A percentile compares a stretch with the other conserved stretches of the same genome.
Evolutionary conservation across 306 rosid genomes (phyloP).

Genomic region (Gastrolobium villosum): DNA sequence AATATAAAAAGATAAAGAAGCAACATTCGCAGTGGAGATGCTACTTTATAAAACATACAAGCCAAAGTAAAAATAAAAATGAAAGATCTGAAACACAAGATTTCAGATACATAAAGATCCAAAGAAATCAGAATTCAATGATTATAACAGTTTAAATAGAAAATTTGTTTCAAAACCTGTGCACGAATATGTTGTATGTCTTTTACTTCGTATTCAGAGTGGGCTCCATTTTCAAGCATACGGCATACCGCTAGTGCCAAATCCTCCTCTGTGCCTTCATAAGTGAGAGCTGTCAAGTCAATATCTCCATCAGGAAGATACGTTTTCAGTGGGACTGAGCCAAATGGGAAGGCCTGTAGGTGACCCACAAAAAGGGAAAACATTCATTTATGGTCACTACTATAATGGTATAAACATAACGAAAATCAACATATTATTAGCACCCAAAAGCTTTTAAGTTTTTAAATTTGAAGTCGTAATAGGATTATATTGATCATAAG

Average conservation of each 20-base stretch:
- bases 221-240: constrained; percentile 49
- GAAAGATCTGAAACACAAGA: constrained; percentile 4
- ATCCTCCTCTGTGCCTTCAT: constrained; percentile 56
- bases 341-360: constrained; percentile 72
- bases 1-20: constrained; percentile 35
- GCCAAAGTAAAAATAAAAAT: constrained; percentile 1
- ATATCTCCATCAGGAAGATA: constrained; percentile 90
- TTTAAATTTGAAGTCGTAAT: not conserved
- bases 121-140: constrained; percentile 28
- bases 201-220: constrained; percentile 52
- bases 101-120: constrained; percentile 17
- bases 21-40: constrained; percentile 29
- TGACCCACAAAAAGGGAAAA: constrained; percentile 39
- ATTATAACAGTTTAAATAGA: constrained; percentile 20
- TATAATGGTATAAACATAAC: constrained; percentile 29
- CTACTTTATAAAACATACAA: constrained; percentile 1
- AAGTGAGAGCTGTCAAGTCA: constrained; percentile 70
- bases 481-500: constrained; percentile 14
- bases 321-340: constrained; percentile 78
- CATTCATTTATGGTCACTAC: constrained; percentile 12
- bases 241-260: constrained; percentile 55
- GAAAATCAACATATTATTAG: constrained; percentile 19
- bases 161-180: constrained; percentile 57
- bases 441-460: constrained; percentile 30
- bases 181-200: constrained; percentile 63